phyloP scores from a whole-genome alignment of 495 filamentous ascomycete species.

The Xylaria sp. region DNA sequence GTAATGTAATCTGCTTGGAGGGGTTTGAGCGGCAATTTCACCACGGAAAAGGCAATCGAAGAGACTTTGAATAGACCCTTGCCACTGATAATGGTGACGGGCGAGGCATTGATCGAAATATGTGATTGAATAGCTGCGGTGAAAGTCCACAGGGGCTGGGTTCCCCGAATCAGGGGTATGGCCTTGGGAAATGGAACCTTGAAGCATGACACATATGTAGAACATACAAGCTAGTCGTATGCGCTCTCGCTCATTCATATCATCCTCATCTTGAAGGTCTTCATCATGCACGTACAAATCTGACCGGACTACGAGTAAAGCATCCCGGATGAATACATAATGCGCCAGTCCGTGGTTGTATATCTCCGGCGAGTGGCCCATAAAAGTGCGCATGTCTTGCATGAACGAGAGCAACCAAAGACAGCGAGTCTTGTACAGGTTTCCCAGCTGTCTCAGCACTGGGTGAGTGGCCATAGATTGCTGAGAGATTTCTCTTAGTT shows the following conservation, averaged over 20 bases:
- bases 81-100: background rate
- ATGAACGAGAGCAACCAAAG: conserved; percentile 22
- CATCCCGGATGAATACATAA: conserved; percentile 9
- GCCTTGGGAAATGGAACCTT: conserved; percentile 5
- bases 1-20: conserved; percentile 3
- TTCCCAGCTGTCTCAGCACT: conserved; percentile 5
- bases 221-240: conserved; percentile 18
- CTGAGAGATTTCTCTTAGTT: conserved; percentile 18
- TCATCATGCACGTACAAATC: conserved; percentile 14
- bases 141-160: background rate
- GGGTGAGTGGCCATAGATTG: conserved; percentile 12
- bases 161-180: background rate
- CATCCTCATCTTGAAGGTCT: background rate
- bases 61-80: background rate
- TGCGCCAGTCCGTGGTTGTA: background rate
- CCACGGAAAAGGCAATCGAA: conserved; percentile 14
- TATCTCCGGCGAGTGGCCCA: conserved; percentile 15
- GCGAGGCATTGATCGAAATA: conserved; percentile 8
- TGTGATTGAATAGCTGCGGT: conserved; percentile 11
- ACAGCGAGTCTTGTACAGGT: conserved; percentile 16
- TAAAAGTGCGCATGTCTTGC: conserved; percentile 20
- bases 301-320: conserved; percentile 8
- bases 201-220: conserved; percentile 14
- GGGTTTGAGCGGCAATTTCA: conserved; percentile 7
- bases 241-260: conserved; percentile 14